Base-by-base conservation (phyloP, 2,329 filamentous ascomycete species). In the Alternaria arbusti region DNA sequence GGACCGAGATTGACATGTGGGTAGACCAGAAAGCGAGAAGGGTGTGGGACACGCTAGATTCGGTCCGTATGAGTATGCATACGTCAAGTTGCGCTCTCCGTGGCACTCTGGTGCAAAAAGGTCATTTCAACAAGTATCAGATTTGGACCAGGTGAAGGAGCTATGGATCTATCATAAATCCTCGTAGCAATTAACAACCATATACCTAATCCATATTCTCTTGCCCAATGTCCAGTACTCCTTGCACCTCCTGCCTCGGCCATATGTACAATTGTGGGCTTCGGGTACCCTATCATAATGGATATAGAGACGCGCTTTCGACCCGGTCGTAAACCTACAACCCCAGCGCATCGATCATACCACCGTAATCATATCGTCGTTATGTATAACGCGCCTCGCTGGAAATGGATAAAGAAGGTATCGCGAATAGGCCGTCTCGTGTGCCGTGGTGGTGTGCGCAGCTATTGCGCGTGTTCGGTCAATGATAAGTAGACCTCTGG, bases 291-390 rank as follows among this genome's bases (percentile, higher is more conserved):
- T 65, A 57, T 58, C 62, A 61, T 61, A 57, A 68, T 65, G 63
- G 47, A 59, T 65, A 60, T 59, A 56, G 47, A 61, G 62, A 64
- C 63, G 64, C 65, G 69, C 56, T 65, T 67, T 70, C 63, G 71
- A 65, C 66, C 60, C 59, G 63, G 63, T 67, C 64, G 65, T 70
- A 61, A 56, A 59, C 59, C 61, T 68, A 62, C 59, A 60, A 65
- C 58, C 58, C 52, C 65, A 66, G 64, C 63, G 63, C 61, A 61
- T 70, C 57, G 51, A 71, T 72, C 70, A 63, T 77, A 70, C 73
- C 67, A 67, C 76, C 70, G 70, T 78, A 68, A 78, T 79, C 77
- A 76, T 79, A 72, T 74, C 74, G 69, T 78, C 74, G 67, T 79
- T 71, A 78, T 70, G 71, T 77, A 67, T 71, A 75, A 73, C 71